Evolutionary conservation across 2,329 filamentous ascomycete species (phyloP).

Genomic region (Tetracladium maxilliforme): DNA sequence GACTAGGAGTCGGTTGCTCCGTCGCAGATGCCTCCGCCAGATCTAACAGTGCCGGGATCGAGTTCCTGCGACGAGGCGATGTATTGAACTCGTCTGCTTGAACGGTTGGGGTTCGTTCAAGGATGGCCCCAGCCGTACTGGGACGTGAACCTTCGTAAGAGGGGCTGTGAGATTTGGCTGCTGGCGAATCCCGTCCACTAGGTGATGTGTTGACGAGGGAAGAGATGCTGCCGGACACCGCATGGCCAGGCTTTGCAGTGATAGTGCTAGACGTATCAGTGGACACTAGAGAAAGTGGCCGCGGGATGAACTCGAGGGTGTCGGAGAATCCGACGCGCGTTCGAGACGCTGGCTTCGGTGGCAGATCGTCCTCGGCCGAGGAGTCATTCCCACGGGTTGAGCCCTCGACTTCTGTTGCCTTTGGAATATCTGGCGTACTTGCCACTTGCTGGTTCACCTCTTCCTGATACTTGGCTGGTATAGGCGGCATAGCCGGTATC

Average conservation of each 20-base stretch:
- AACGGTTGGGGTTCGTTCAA: slow-evolving; percentile 33
- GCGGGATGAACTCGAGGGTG: slow-evolving; percentile 67
- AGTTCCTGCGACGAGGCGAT: slow-evolving; percentile 38
- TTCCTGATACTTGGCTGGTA: slow-evolving; percentile 19
- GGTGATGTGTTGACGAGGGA: slow-evolving; percentile 41
- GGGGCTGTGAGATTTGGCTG: slow-evolving; percentile 20
- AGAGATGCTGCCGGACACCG: slow-evolving; percentile 65
- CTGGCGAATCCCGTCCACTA: slow-evolving; percentile 22
- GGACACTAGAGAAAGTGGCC: slow-evolving; percentile 71
- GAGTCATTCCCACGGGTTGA: neutral
- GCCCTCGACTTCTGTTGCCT: neutral
- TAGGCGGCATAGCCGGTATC: slow-evolving; percentile 46
- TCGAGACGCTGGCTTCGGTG: slow-evolving; percentile 22
- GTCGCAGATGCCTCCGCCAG: slow-evolving; percentile 19
- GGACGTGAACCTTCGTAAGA: slow-evolving; percentile 38
- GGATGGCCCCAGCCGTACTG: slow-evolving; percentile 56
- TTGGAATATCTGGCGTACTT: slow-evolving; percentile 2
- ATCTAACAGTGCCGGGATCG: slow-evolving; percentile 37
- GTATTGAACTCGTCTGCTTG: slow-evolving; percentile 15
- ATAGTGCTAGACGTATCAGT: slow-evolving; percentile 70
- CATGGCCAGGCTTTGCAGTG: slow-evolving; percentile 54
- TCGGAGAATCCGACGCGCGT: slow-evolving; percentile 74
- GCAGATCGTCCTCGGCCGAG: neutral
- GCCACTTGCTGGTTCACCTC: slow-evolving; percentile 6
- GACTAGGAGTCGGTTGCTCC: slow-evolving; percentile 20